Conservation (phyloP, 2,329 filamentous ascomycete genomes). For the Zymoseptoria passerinii region DNA sequence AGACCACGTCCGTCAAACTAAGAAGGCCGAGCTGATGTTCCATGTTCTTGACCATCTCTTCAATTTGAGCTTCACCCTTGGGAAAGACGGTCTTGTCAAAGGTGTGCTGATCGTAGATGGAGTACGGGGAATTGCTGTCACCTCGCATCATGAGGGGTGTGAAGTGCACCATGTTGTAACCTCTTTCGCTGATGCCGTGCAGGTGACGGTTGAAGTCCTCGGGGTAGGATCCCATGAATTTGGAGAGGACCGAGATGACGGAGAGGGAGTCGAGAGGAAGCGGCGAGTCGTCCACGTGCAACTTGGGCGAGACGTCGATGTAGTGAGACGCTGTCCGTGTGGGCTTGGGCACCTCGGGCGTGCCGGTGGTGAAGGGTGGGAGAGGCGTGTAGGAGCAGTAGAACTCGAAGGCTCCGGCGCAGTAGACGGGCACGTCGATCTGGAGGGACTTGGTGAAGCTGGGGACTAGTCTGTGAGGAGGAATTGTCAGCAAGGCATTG, state of each 20-base stretch:
- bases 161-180: conserved; percentile 99
- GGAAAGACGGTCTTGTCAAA: conserved; percentile 82
- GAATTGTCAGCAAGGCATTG: conserved; percentile 11
- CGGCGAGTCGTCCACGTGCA: conserved; percentile 63
- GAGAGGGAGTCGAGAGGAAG: conserved; percentile 81
- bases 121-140: conserved; percentile 91
- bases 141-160: conserved; percentile 86
- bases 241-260: conserved; percentile 89
- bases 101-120: conserved; percentile 80
- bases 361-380: conserved; percentile 60
- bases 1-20: conserved; percentile 89
- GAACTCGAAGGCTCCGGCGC: conserved; percentile 83
- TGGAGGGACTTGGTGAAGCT: conserved; percentile 89
- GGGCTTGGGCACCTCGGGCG: conserved; percentile 40
- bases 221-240: conserved; percentile 94
- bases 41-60: conserved; percentile 68
- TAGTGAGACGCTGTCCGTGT: conserved; percentile 69
- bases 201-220: conserved; percentile 85
- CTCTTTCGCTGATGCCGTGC: conserved; percentile 75
- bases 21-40: conserved; percentile 77
- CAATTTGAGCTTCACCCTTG: conserved; percentile 72
- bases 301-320: conserved; percentile 80
- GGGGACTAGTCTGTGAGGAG: conserved; percentile 59
- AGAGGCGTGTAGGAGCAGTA: conserved; percentile 88
- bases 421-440: conserved; percentile 77